Evolutionary conservation across 192 early-diverging fungal genomes (phyloP).

Genomic region (Backusella tarrabulga): DNA sequence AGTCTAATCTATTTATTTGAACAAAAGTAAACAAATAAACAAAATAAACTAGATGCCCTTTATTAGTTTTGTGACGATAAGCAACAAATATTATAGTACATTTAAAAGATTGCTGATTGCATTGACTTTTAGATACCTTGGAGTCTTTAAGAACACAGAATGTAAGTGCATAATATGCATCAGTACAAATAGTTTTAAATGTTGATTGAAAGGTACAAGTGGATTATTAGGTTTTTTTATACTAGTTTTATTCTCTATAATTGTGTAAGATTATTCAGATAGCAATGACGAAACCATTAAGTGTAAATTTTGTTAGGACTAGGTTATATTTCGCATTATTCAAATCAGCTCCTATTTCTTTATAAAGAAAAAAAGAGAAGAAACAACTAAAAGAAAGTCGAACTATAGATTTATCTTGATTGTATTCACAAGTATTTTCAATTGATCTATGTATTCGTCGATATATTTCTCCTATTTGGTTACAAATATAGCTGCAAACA

Average conservation of each 20-base stretch:
- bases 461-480: neutral
- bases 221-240: neutral
- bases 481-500: constrained; percentile 3
- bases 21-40: neutral
- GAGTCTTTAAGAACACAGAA: neutral
- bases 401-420: neutral
- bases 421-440: neutral
- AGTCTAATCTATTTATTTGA: neutral
- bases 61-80: neutral
- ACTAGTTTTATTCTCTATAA: neutral
- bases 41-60: neutral
- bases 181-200: neutral
- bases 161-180: neutral
- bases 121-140: neutral
- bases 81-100: neutral
- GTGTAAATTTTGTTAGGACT: neutral
- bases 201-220: neutral
- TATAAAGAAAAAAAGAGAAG: neutral
- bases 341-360: neutral
- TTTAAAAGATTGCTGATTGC: neutral
- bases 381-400: neutral
- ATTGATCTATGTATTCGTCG: neutral
- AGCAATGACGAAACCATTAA: neutral
- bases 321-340: neutral
- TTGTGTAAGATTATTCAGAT: neutral